Evolutionary conservation across 2,329 filamentous ascomycete genomes (phyloP), one percentile per base, ranked within the genome.

Genomic region (Paraconiothyrium sp.): DNA sequence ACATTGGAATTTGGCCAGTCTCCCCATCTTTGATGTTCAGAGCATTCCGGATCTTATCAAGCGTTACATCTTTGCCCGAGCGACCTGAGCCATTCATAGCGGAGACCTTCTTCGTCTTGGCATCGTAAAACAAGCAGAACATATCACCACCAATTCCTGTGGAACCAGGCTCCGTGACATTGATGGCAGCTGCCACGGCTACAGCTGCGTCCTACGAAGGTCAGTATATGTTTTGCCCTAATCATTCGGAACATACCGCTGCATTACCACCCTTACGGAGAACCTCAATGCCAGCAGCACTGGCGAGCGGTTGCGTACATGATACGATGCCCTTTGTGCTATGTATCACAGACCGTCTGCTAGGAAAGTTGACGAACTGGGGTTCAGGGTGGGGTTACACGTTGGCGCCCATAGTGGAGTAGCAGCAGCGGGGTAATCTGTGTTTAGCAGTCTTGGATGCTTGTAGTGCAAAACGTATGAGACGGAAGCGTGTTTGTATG

Each of bases 71-170:
- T 55, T 81, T 84, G 4, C 92, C 89, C 3, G 93, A 88, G 32
- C 95, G 89, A n/a, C 95, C 95, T 1, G 94, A 97, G 22, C 94
- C 95, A 78, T 99, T 99, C 78, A 98, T 83, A 10, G 93, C 92
- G 58, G 89, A 90, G 9, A 98, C 90, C 65, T 91, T 91, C 74
- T 91, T 91, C 0, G 90, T 92, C 69, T 90, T 87, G 46, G 93
- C 92, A 75, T 96, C 88, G 82, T 94, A 98, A 84, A 88, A 97
- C 39, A 98, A 87, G 78, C 94, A 94, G 81, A 98, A 99, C 89
- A 97, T 93, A 80, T 99, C 95, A 65, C 95, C 95, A 60, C 95
- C 95, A 62, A 99, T 97, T 44, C 95, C 95, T 0, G 95, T 98
- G 6, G 92, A 95, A 61, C 89, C 89, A 8, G 95, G 95, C 76